These are phyloP conservation scores for Tolypocladium ovalisporum DNA, from an alignment of 2,329 filamentous ascomycete genomes.

Conservation along the genomic window DNA sequence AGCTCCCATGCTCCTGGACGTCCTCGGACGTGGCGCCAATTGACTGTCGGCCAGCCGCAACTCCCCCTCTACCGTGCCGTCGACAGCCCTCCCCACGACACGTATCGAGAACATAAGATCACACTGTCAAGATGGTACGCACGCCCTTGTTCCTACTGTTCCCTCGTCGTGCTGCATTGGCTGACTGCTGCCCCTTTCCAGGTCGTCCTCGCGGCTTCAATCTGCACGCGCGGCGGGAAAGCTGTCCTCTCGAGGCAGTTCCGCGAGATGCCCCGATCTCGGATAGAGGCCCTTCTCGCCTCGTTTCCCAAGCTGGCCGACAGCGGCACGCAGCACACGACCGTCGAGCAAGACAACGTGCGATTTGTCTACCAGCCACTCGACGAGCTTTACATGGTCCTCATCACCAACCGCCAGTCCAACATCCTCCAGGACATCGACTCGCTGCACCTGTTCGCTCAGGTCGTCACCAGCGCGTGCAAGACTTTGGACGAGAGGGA, in stretches of 20 bases:
- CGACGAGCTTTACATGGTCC: conserved; percentile 98
- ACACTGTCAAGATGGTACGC: conserved; percentile 28
- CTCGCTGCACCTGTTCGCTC: conserved; percentile 92
- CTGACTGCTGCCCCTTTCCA: conserved; percentile 24
- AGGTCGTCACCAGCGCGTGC: conserved; percentile 94
- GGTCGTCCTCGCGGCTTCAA: conserved; percentile 97
- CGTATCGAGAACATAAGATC: background rate
- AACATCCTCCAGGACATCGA: conserved; percentile 99
- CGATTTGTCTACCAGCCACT: conserved; percentile 98
- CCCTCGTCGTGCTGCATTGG: background rate
- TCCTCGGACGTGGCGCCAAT: background rate
- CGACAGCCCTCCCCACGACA: background rate
- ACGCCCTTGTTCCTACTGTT: background rate
- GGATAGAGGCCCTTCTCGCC: conserved; percentile 91
- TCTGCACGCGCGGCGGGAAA: conserved; percentile 97
- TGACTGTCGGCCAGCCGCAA: conserved; percentile 4
- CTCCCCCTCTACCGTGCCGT: background rate
- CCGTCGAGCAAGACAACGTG: conserved; percentile 97
- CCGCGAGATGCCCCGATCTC: conserved; percentile 90
- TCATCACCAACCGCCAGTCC: conserved; percentile 98
- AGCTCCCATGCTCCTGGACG: background rate
- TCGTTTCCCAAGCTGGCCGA: conserved; percentile 97
- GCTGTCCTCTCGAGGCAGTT: conserved; percentile 97
- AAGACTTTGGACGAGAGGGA: conserved; percentile 92
- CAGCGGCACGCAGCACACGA: conserved; percentile 93